Evolutionary conservation across 2,329 filamentous ascomycete genomes (phyloP).

Genomic region (Ambrosiella xylebori): DNA sequence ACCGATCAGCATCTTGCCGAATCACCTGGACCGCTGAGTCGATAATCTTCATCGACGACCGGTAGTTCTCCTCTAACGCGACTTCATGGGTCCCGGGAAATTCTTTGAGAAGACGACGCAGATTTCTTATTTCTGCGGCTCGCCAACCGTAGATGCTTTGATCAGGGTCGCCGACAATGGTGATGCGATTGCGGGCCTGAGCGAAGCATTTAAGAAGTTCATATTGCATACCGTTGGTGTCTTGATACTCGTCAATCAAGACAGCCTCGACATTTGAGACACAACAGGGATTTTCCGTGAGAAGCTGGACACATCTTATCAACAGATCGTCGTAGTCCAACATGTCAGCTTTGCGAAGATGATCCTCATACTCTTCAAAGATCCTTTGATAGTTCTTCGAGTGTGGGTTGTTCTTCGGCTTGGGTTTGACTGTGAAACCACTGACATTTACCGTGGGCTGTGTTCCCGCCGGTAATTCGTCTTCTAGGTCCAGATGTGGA

Average conservation of each 20-base stretch:
- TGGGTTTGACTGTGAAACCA: conserved; percentile 15
- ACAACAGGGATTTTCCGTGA: conserved; percentile 56
- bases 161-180: conserved; percentile 89
- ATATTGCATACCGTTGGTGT: conserved; percentile 90
- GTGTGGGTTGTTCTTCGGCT: conserved; percentile 20
- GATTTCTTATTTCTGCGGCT: conserved; percentile 78
- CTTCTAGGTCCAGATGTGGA: conserved; percentile 1
- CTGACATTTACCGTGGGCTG: conserved; percentile 9
- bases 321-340: conserved; percentile 92
- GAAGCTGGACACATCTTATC: conserved; percentile 62
- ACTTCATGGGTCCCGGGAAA: conserved; percentile 68
- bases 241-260: conserved; percentile 92
- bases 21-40: conserved; percentile 69
- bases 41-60: conserved; percentile 75
- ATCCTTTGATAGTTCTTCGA: conserved; percentile 46
- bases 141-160: conserved; percentile 97
- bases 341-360: conserved; percentile 58
- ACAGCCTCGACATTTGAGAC: conserved; percentile 82
- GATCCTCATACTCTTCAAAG: conserved; percentile 61
- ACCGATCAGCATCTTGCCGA: conserved; percentile 68
- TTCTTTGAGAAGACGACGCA: conserved; percentile 58
- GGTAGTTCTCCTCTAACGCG: conserved; percentile 83
- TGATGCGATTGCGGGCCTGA: conserved; percentile 55
- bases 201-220: conserved; percentile 84
- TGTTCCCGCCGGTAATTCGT: neutral